Percentiles rank a stretch among this genome's conserved stretches.
Conservation (phyloP, 495 filamentous ascomycete species). For the Pseudoneurospora amorphoporcata region DNA sequence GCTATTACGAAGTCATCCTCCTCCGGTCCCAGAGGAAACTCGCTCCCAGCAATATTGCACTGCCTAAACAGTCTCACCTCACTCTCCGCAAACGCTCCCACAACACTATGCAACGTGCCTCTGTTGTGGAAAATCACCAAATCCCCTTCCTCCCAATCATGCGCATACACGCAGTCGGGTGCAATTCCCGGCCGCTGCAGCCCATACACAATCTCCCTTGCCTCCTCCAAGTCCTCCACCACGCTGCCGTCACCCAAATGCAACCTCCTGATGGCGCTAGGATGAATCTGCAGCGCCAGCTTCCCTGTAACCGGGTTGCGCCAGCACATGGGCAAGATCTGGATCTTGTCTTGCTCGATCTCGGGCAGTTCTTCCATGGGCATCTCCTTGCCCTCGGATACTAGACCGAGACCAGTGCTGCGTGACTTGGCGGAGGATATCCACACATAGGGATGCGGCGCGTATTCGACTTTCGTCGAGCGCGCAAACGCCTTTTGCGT, state of each 20-base stretch:
- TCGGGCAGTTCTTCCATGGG: conserved; percentile 45
- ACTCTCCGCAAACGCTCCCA: conserved; percentile 59
- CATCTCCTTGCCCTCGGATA: conserved; percentile 51
- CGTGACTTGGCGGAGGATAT: conserved; percentile 55
- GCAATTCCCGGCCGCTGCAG: conserved; percentile 63
- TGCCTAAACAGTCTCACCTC: conserved; percentile 65
- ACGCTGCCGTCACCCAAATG: conserved; percentile 52
- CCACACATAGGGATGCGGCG: conserved; percentile 70
- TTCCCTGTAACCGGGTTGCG: conserved; percentile 58
- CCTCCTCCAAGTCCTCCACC: conserved; percentile 52
- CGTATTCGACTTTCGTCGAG: conserved; percentile 57
- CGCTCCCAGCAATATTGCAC: conserved; percentile 60
- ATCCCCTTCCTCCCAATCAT: conserved; percentile 67
- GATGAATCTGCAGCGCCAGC: conserved; percentile 61
- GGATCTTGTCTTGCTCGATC: conserved; percentile 53
- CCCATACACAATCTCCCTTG: conserved; percentile 55
- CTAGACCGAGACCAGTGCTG: conserved; percentile 54
- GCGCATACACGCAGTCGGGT: conserved; percentile 55
- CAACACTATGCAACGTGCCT: conserved; percentile 60
- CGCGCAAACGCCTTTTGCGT: conserved; percentile 56
- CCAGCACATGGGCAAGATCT: conserved; percentile 62
- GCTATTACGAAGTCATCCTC: background rate
- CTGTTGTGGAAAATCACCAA: conserved; percentile 66
- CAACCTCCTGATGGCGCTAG: conserved; percentile 53
- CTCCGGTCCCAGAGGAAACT: conserved; percentile 38